Base-by-base conservation (phyloP, 2,329 filamentous ascomycete species). In the Fusarium begoniae region DNA sequence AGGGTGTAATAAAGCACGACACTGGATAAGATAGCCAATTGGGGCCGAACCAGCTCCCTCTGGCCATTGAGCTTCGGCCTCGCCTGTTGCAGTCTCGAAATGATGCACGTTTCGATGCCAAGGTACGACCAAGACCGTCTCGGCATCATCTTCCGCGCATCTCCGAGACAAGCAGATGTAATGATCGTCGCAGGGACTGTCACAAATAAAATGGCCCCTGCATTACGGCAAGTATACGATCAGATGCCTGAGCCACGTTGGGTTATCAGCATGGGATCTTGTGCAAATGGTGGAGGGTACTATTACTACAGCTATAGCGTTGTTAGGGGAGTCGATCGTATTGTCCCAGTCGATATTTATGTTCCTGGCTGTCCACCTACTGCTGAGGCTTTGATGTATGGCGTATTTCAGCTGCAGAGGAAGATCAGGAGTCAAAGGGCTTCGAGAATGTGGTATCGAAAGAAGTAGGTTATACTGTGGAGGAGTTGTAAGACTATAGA, bases 241-340 rank as follows among this genome's bases (percentile, higher is more conserved):
- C 90, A 92, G 80, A 92, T 92, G 90, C 90, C 90, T 0, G 90
- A 92, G 30, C 90, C 90, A 0, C 82, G 86, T 69, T 91, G 89
- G 89, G 82, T 87, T 28, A 89, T 93, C 74, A 91, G 89, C 75
- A 93, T 93, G 91, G 91, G 91, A 12, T 90, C 87, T 63, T 93
- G 91, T 79, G 91, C 91, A 32, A 93, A 93, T 78, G 91, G 91
- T 28, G 91, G 91, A 64, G 91, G 91, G 20, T 93, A 93, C 81
- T 93, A 93, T 81, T 91, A 93, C 80, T 93, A 93, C 82, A 91
- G 89, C 78, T 93, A 93, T 82, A 88, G 85, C 57, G 90, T 93
- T 20, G 86, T 90, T 20, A 83, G 91, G 43, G 91, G 91, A 1
- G 90, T 90, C 68, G 91, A 93, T 80, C 83, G 91, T 15, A 87